phyloP scores from a whole-genome alignment of 257 asterid genomes.

The Nicotiana obtusifolia region DNA sequence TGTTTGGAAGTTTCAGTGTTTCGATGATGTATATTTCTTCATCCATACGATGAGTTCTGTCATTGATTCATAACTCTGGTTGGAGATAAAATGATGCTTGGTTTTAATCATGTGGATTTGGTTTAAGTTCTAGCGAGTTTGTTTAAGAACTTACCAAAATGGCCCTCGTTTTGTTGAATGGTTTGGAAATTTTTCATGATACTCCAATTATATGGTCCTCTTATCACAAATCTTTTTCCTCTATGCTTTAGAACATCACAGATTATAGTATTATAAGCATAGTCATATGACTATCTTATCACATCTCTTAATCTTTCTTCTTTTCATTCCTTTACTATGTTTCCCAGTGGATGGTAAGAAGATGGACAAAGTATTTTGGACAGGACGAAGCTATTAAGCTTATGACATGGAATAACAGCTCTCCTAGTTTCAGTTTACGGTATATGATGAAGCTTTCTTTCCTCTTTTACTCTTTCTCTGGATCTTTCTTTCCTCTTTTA shows the following conservation, averaged over 20 bases:
- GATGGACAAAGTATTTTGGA: constrained; percentile 76
- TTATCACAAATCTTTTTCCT: neutral
- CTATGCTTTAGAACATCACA: neutral
- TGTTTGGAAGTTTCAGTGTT: neutral
- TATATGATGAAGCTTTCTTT: constrained; percentile 21
- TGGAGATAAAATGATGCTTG: neutral
- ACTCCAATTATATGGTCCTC: neutral
- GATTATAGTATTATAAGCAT: neutral
- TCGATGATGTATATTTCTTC: neutral
- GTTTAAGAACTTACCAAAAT: neutral
- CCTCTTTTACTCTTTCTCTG: constrained; percentile 1
- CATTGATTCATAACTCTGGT: neutral
- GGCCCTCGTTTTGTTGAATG: neutral
- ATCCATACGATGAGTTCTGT: neutral
- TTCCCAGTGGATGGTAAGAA: constrained; percentile 94
- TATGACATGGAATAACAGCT: constrained; percentile 80
- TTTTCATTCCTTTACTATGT: neutral
- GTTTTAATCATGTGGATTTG: neutral
- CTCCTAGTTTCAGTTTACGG: constrained; percentile 84
- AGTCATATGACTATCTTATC: neutral
- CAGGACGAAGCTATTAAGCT: constrained; percentile 61
- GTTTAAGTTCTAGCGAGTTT: neutral
- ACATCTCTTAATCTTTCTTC: constrained; percentile 15
- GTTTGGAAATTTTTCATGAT: neutral
- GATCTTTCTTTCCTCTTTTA: constrained; percentile 9